Base-by-base conservation (phyloP, 371 early-diverging fungal genomes). In the Mucor plumbeus region DNA sequence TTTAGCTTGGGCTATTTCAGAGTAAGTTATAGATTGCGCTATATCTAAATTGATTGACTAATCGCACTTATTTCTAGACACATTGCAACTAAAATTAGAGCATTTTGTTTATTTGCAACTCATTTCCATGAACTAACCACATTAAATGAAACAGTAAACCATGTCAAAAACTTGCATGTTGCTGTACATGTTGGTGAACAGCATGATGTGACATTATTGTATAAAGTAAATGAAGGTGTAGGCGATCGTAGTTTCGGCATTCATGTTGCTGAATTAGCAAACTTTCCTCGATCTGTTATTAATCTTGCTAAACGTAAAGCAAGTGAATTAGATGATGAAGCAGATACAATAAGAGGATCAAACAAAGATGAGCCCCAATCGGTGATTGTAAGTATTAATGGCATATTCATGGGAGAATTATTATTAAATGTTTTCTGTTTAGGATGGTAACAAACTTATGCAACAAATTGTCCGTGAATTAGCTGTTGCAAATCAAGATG, bases 241-340 rank as follows among this genome's bases (percentile, higher is more conserved):
- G 96, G 98, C 70, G 97, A 99, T 79, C 93, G 95, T 70, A 97
- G 97, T 71, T 99, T 98, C 85, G 99, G 99, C 59, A 96, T 99
- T 65, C 98, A 99, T 68, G 99, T 99, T 7, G 99, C 99, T 3
- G 92, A 96, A 78, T 70, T 95, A 66, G 99, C 97, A 7, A 88
- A 93, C 53, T 99, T 99, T 72, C 99, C 99, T 0, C 77, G 83
- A 17, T 78, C 86, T 0, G 95, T 96, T 5, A 89, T 97, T 13
- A 71, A 81, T 60, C 77, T 97, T 53, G 95, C 97, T 11, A 94
- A 92, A 70, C 81, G 92, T 10, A 97, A 96, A 75, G 96, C 91
- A 7, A 87, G 87, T 26, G 95, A 95, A 78, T 77, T 97, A 38
- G 97, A 96, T 76, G 87, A 90, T 63, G 83, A 70, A 35, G 54